A percentile compares a stretch with the other conserved stretches of the same genome.
These are phyloP conservation scores for Apophysomyces ossiformis DNA, from an alignment of 371 early-diverging fungal species.

Conservation along the genomic window DNA sequence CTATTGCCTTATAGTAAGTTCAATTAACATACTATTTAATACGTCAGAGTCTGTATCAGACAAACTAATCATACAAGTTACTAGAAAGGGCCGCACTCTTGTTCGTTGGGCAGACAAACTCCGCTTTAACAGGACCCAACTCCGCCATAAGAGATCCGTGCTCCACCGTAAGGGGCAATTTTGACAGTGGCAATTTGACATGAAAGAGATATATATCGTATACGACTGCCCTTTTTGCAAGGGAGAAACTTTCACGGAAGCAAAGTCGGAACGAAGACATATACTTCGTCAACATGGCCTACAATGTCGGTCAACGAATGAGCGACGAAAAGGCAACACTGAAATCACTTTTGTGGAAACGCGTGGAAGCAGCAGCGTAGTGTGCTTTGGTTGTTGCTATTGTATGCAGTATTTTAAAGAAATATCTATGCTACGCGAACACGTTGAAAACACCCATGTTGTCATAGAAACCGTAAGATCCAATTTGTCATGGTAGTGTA, in stretches of 20 bases:
- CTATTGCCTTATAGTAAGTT: too few relatives aligned
- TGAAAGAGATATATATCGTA: background rate
- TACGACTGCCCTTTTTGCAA: background rate
- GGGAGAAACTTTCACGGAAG: background rate
- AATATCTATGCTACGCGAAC: background rate
- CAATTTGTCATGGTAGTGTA: background rate
- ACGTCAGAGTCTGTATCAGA: too few relatives aligned
- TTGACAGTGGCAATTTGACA: background rate
- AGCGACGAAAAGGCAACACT: background rate
- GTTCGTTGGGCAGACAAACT: too few relatives aligned
- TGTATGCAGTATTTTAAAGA: background rate
- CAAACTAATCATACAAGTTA: too few relatives aligned
- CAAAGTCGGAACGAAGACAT: background rate
- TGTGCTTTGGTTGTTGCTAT: conserved; percentile 3
- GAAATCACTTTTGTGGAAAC: conserved; percentile 6
- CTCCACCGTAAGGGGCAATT: too few relatives aligned
- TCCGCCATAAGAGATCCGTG: too few relatives aligned
- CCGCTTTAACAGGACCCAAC: too few relatives aligned
- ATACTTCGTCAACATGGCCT: background rate
- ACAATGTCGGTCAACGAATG: background rate
- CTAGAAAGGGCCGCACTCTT: too few relatives aligned
- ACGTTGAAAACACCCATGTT: conserved; percentile 2
- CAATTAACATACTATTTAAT: too few relatives aligned
- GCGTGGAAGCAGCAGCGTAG: background rate
- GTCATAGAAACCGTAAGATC: background rate